These are phyloP conservation scores for Neolentinus lepideus DNA, from an alignment of 1,284 basidiomycete genomes.

Conservation along the genomic window DNA sequence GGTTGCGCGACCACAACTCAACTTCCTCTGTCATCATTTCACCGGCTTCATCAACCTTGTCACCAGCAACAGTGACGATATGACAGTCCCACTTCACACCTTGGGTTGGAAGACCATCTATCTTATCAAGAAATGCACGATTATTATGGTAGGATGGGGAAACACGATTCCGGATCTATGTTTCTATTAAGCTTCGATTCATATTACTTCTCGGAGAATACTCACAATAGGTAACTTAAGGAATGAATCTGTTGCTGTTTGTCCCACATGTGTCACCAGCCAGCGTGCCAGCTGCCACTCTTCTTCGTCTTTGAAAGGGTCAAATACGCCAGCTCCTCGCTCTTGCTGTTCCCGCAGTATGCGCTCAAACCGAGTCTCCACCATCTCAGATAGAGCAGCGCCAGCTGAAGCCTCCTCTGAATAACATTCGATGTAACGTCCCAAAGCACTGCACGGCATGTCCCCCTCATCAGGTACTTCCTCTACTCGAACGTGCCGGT, in stretches of 20 bases:
- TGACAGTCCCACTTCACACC: constrained; percentile 13
- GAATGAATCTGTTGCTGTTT: constrained; percentile 14
- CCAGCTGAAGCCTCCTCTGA: no score
- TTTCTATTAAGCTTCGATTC: no score
- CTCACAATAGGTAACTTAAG: constrained; percentile 15
- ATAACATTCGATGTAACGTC: no score
- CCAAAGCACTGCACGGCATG: no score
- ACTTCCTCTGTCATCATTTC: constrained; percentile 11
- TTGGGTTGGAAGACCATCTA: constrained; percentile 14
- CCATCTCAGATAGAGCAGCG: no score
- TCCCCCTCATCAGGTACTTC: no score
- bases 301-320: constrained; percentile 9
- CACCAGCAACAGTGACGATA: constrained; percentile 13
- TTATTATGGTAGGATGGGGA: constrained; percentile 13
- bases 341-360: no score
- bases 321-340: no score
- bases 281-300: constrained; percentile 19
- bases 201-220: no score
- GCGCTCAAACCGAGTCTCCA: no score
- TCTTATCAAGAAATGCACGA: constrained; percentile 9
- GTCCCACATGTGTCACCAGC: constrained; percentile 13
- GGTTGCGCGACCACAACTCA: constrained; percentile 23
- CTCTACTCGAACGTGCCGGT: no score
- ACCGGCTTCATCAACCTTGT: constrained; percentile 11
- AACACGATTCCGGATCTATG: constrained; percentile 5